A percentile compares a stretch with the other conserved stretches of the same genome.
phyloP scores from a whole-genome alignment of 2,329 filamentous ascomycete species.

The Penicillium sp. region DNA sequence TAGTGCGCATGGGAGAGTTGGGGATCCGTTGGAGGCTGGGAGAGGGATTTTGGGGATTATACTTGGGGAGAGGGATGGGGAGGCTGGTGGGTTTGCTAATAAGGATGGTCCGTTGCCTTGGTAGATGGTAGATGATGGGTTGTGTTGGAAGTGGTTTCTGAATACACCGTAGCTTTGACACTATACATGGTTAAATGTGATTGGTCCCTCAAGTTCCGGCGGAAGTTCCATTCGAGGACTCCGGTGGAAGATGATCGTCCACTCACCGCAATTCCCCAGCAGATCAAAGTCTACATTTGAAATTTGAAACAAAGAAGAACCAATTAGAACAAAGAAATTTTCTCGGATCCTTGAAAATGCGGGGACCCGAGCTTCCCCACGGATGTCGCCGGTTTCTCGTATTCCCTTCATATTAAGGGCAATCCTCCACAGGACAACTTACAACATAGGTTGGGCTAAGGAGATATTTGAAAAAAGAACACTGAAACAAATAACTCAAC shows the following conservation, averaged over 20 bases:
- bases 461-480: background rate
- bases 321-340: background rate
- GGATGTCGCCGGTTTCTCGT: background rate
- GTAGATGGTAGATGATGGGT: background rate
- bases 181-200: background rate
- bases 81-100: constrained; percentile 32
- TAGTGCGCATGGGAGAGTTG: constrained; percentile 22
- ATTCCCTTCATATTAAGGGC: background rate
- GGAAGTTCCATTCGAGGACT: background rate
- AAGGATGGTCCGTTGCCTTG: constrained; percentile 20
- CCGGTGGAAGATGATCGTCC: constrained; percentile 5
- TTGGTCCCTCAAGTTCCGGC: constrained; percentile 4
- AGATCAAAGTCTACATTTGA: background rate
- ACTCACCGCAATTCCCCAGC: background rate
- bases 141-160: too few relatives aligned
- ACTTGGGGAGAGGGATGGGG: constrained; percentile 30
- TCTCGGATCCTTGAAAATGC: background rate
- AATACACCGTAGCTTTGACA: background rate
- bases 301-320: background rate
- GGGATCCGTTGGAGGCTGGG: constrained; percentile 27
- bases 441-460: background rate
- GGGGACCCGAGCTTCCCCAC: background rate
- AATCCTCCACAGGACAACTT: background rate
- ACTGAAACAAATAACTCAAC: background rate
- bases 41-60: constrained; percentile 27